These are phyloP conservation scores for Suillus bovinus DNA, from an alignment of 768 basidiomycete species.

Conservation along the genomic window DNA sequence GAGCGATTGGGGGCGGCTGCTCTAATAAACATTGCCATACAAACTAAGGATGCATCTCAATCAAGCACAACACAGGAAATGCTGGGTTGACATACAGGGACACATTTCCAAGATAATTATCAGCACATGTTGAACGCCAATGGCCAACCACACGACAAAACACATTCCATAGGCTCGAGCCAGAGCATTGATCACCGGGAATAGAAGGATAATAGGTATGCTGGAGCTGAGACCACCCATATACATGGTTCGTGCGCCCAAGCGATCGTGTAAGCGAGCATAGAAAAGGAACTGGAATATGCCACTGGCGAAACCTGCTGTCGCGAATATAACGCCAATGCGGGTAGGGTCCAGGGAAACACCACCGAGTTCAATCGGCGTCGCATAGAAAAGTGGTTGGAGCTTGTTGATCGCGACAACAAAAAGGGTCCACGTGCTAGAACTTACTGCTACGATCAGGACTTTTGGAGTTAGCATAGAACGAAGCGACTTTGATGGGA, in stretches of 20 bases:
- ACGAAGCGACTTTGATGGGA: constrained; percentile 1
- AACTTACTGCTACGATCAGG: constrained; percentile 29
- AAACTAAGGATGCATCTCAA: background rate
- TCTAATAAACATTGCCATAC: background rate
- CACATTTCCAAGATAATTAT: background rate
- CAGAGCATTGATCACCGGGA: background rate
- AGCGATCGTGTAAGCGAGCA: background rate
- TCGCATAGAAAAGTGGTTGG: constrained; percentile 46
- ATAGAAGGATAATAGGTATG: background rate
- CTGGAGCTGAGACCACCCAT: background rate
- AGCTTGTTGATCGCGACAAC: constrained; percentile 42
- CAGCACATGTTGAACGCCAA: background rate
- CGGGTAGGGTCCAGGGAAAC: background rate
- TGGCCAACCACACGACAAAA: background rate
- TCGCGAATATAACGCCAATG: background rate
- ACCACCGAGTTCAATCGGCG: constrained; percentile 32
- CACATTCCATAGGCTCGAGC: background rate
- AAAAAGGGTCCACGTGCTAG: constrained; percentile 40
- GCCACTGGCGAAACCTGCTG: background rate
- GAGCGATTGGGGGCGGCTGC: background rate
- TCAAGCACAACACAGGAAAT: background rate
- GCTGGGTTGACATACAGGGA: background rate
- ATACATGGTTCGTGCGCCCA: background rate
- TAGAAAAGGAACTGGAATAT: background rate
- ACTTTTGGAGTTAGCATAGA: background rate